These are phyloP conservation scores for Acanthamoeba sp. DNA, from an alignment of 208 protist genomes.

Conservation along the genomic window DNA sequence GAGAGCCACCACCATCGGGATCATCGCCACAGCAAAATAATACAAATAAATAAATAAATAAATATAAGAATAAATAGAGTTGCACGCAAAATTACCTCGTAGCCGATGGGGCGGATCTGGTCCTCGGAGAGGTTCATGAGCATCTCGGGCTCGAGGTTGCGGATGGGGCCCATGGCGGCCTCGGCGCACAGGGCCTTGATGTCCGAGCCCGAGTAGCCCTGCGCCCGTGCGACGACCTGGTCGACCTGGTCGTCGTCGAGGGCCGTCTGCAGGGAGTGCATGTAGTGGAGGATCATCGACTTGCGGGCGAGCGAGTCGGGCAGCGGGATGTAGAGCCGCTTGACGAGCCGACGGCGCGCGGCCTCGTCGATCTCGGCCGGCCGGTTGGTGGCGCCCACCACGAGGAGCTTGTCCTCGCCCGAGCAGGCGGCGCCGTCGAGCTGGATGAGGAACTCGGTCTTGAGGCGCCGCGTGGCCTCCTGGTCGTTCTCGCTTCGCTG, in stretches of 20 bases:
- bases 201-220: constrained; percentile 91
- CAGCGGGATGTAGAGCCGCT: constrained; percentile 95
- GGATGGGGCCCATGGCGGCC: constrained; percentile 91
- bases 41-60: too few relatives aligned
- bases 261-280: constrained; percentile 20
- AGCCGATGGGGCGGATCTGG: constrained; percentile 73
- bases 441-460: constrained; percentile 97
- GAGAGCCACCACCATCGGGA: constrained; percentile 76
- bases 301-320: constrained; percentile 89
- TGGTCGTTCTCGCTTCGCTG: constrained; percentile 87
- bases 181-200: constrained; percentile 90
- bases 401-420: constrained; percentile 75
- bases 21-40: too few relatives aligned
- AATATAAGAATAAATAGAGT: too few relatives aligned
- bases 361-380: constrained; percentile 96
- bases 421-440: constrained; percentile 90
- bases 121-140: constrained; percentile 68
- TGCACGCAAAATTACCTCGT: neutral
- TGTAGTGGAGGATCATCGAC: constrained; percentile 82
- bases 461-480: constrained; percentile 93
- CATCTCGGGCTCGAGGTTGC: constrained; percentile 78
- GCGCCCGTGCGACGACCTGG: constrained; percentile 67
- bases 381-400: constrained; percentile 82
- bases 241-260: constrained; percentile 80
- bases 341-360: constrained; percentile 92